Base-by-base conservation (phyloP, 1,284 basidiomycete genomes). In the Ustilago hordei region DNA sequence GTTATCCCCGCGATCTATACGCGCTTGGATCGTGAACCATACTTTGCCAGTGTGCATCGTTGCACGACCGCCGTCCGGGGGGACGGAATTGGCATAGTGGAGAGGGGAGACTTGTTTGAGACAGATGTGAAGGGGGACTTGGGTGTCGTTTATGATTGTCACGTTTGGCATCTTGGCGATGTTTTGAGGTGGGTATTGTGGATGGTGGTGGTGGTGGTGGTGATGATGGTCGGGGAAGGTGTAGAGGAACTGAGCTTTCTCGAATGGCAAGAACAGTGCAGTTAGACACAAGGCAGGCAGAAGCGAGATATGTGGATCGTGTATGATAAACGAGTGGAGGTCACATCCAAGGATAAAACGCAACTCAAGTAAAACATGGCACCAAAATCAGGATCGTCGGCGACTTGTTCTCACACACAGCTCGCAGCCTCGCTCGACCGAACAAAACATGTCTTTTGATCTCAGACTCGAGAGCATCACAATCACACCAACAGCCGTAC, bases 1-100 rank as follows among this genome's bases (percentile, higher is more conserved):
- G 31, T 81, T 81, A 48, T 76, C 76, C 11, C 77, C 78, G 5
- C 71, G 67, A 32, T 76, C 79, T 52, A 79, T 77, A 13, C 78
- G 62, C 4, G 80, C 81, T 56, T 83, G 75, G 36, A 83, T 75
- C 52, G 81, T 83, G 65, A 83, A 83, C 78, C 78, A 83, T 11
- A 81, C 81, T 6, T 56, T 55, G 23, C 81, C 81, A 4, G 69
- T 64, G 34, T 78, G 65, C 67, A 81, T 65, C 6, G 66, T 66
- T 3, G 78, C 79, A 4, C 55, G 56, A 8, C 69, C 67, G 8
- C 79, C 80, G n/a, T 72, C 63, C 31, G 80, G 75, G 5, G 55
- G 64, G 3, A 81, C 74, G 4, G 66, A 71, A 58, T 81, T 83
- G 59, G 70, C 67, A 74, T 78, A 83, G 63, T 83, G 76, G 7